Evolutionary conservation across 1,284 basidiomycete species (phyloP).

Genomic region (Meripilus lineatus): DNA sequence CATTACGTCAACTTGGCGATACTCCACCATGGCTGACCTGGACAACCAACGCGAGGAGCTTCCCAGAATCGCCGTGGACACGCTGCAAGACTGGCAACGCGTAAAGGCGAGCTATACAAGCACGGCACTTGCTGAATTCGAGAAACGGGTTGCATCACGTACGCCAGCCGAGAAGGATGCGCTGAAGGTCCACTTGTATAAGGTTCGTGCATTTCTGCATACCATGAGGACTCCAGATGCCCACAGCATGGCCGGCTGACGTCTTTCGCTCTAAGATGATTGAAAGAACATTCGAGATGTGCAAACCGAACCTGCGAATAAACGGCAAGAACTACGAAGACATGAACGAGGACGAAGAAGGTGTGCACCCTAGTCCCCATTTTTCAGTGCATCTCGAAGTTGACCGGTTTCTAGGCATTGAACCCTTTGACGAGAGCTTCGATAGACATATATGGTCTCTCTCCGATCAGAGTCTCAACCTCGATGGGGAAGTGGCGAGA

Average conservation of each 20-base stretch:
- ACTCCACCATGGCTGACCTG: slow-evolving; percentile 14
- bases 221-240: neutral
- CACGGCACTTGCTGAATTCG: slow-evolving; percentile 39
- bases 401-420: slow-evolving; percentile 22
- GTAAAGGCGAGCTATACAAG: slow-evolving; percentile 47
- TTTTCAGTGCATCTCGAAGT: neutral
- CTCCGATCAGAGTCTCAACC: slow-evolving; percentile 60
- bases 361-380: slow-evolving; percentile 27
- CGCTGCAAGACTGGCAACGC: slow-evolving; percentile 56
- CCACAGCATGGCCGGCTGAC: no score
- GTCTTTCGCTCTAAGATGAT: slow-evolving; percentile 50
- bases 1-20: no score
- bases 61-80: slow-evolving; percentile 59
- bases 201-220: slow-evolving; percentile 36
- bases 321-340: slow-evolving; percentile 77
- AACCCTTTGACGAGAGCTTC: slow-evolving; percentile 77
- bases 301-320: slow-evolving; percentile 68
- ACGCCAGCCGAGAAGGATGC: slow-evolving; percentile 36
- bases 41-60: slow-evolving; percentile 51
- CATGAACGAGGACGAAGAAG: slow-evolving; percentile 48
- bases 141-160: slow-evolving; percentile 35
- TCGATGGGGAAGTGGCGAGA: slow-evolving; percentile 62
- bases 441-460: slow-evolving; percentile 71
- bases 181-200: slow-evolving; percentile 43
- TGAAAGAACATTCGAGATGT: slow-evolving; percentile 55